These are phyloP conservation scores for Aleurites moluccanus DNA, from an alignment of 441 rosid species.

Conservation along the genomic window DNA sequence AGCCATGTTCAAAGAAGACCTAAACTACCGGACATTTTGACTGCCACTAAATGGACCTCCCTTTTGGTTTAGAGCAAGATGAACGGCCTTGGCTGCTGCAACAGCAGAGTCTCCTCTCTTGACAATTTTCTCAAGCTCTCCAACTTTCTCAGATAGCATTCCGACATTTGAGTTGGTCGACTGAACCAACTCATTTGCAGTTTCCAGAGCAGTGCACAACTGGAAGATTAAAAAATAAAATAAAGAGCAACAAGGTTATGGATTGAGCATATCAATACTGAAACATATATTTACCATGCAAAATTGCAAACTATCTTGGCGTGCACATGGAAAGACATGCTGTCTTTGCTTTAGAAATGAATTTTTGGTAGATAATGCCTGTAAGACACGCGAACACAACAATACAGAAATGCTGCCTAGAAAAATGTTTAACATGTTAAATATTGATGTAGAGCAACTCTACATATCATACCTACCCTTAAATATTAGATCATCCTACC, in stretches of 20 bases:
- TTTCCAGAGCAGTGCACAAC: constrained; percentile 74
- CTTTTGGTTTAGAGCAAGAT: constrained; percentile 39
- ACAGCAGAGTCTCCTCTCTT: constrained; percentile 75
- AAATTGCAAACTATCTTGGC: neutral
- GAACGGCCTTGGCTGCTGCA: constrained; percentile 58
- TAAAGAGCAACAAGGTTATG: neutral
- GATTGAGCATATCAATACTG: neutral
- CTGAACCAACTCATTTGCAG: constrained; percentile 69
- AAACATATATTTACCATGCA: neutral
- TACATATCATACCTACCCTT: neutral
- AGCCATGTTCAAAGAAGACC: constrained; percentile 11
- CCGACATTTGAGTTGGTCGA: constrained; percentile 53
- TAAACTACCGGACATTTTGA: constrained; percentile 22
- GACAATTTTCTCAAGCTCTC: constrained; percentile 66
- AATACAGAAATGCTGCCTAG: neutral
- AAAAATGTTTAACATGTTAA: neutral
- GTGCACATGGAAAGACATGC: neutral
- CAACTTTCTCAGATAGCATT: constrained; percentile 56
- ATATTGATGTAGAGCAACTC: neutral
- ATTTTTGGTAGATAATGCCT: neutral
- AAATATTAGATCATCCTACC: constrained; percentile 38
- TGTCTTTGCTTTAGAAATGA: neutral
- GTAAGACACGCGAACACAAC: neutral
- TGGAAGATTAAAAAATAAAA: constrained; percentile 32
- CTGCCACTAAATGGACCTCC: constrained; percentile 28